Percentiles rank a stretch among this genome's conserved stretches.
phyloP scores from a whole-genome alignment of 345 rosid genomes.

The Diplotaxis tenuifolia region DNA sequence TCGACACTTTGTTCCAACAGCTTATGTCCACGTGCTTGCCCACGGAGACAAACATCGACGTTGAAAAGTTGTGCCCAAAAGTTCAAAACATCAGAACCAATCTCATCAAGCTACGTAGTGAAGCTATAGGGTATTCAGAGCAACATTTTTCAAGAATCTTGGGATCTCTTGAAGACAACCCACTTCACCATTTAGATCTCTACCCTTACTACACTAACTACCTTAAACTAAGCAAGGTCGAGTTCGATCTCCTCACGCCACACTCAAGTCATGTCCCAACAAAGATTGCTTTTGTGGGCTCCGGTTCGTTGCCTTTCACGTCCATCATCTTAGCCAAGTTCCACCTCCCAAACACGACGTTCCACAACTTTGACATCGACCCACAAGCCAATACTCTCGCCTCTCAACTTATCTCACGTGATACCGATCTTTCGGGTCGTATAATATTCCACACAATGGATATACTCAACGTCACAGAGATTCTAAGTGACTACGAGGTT shows the following conservation, averaged over 20 bases:
- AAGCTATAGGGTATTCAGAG: slow-evolving; percentile 1
- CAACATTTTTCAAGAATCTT: background rate
- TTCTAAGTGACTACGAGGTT: background rate
- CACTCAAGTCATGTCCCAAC: slow-evolving; percentile 9
- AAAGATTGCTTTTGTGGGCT: slow-evolving; percentile 4
- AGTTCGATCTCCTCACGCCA: slow-evolving; percentile 8
- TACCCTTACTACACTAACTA: slow-evolving; percentile 9
- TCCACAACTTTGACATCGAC: slow-evolving; percentile 7
- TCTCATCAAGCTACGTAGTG: slow-evolving; percentile 6
- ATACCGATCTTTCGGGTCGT: background rate
- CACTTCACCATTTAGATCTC: background rate
- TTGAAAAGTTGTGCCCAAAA: background rate
- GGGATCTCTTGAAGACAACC: slow-evolving; percentile 5
- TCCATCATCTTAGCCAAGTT: slow-evolving; percentile 6
- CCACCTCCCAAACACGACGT: slow-evolving; percentile 1
- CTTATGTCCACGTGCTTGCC: background rate
- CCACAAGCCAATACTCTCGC: slow-evolving; percentile 2
- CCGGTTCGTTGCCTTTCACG: background rate
- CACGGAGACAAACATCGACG: background rate
- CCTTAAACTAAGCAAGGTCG: slow-evolving; percentile 4
- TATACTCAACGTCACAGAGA: slow-evolving; percentile 3
- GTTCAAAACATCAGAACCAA: background rate
- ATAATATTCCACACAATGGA: background rate
- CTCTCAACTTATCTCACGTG: background rate
- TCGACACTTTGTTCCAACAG: background rate